Evolutionary conservation across 1,284 basidiomycete genomes (phyloP).

Genomic region (Cryptococcus sp.): DNA sequence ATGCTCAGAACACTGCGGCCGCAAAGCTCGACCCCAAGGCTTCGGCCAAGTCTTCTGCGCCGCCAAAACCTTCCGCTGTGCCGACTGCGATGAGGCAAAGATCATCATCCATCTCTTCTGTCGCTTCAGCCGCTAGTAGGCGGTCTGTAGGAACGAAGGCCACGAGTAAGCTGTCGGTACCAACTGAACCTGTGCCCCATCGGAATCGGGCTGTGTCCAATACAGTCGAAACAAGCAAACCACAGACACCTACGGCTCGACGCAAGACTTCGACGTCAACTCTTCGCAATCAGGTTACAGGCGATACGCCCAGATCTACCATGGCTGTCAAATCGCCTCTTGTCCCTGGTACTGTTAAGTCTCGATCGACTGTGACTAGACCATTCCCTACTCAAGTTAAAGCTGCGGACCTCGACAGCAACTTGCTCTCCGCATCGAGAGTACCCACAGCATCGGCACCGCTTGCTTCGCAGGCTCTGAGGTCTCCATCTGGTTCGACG

Average conservation of each 20-base stretch:
- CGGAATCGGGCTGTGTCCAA: too few species aligned
- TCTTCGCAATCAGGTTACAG: too few species aligned
- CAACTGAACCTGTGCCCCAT: background rate
- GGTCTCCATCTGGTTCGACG: background rate
- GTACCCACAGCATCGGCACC: too few species aligned
- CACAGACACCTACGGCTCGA: too few species aligned
- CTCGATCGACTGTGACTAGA: too few species aligned
- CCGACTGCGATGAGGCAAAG: too few species aligned
- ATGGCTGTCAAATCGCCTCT: background rate
- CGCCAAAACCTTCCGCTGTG: background rate
- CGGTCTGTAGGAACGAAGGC: background rate
- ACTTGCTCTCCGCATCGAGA: too few species aligned
- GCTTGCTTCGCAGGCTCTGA: background rate
- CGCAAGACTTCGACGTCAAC: too few species aligned
- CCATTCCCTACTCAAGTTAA: too few species aligned
- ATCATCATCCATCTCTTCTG: background rate
- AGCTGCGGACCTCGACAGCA: too few species aligned
- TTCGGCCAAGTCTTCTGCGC: background rate
- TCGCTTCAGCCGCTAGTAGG: background rate
- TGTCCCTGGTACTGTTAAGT: too few species aligned
- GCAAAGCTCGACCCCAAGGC: background rate
- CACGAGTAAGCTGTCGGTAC: background rate
- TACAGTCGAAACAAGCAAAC: too few species aligned
- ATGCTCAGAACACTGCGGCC: background rate
- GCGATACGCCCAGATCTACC: background rate